Conservation (phyloP, 2,329 filamentous ascomycete species). For the Teratosphaeria nubilosa region DNA sequence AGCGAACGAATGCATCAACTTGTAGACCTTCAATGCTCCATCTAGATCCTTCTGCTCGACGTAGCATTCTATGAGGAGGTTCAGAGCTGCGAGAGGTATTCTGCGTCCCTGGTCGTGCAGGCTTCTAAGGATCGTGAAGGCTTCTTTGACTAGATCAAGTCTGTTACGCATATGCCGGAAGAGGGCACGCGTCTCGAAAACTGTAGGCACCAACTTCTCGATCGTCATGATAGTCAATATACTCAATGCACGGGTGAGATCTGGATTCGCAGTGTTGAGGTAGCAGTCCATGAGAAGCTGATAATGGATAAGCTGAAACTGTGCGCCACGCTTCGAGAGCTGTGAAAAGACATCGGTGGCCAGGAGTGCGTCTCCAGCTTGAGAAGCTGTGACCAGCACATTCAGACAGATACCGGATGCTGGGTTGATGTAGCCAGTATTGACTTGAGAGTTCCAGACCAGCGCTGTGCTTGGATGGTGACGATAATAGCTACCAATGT, state of each 20-base stretch:
- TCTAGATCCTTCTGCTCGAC: conserved; percentile 35
- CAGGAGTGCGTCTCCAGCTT: conserved; percentile 55
- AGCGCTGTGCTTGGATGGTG: conserved; percentile 55
- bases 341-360: conserved; percentile 61
- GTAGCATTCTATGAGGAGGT: conserved; percentile 44
- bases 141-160: conserved; percentile 38
- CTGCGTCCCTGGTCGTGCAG: conserved; percentile 41
- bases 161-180: conserved; percentile 45
- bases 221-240: conserved; percentile 64
- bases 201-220: conserved; percentile 47
- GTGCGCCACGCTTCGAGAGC: conserved; percentile 48
- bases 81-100: conserved; percentile 43
- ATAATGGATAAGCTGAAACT: conserved; percentile 60
- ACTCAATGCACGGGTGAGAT: conserved; percentile 57
- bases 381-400: conserved; percentile 62
- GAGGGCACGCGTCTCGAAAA: conserved; percentile 54
- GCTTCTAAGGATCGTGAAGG: conserved; percentile 47
- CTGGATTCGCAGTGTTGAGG: conserved; percentile 38
- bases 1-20: conserved; percentile 42
- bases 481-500: conserved; percentile 52
- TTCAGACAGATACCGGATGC: conserved; percentile 56
- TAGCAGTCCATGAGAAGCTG: conserved; percentile 69
- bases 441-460: conserved; percentile 61
- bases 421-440: conserved; percentile 49
- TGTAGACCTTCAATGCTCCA: conserved; percentile 50